A percentile compares a stretch with the other conserved stretches of the same genome.
These are phyloP conservation scores for Candida sp. DNA, from an alignment of 1,139 yeast genomes.

Conservation along the genomic window DNA sequence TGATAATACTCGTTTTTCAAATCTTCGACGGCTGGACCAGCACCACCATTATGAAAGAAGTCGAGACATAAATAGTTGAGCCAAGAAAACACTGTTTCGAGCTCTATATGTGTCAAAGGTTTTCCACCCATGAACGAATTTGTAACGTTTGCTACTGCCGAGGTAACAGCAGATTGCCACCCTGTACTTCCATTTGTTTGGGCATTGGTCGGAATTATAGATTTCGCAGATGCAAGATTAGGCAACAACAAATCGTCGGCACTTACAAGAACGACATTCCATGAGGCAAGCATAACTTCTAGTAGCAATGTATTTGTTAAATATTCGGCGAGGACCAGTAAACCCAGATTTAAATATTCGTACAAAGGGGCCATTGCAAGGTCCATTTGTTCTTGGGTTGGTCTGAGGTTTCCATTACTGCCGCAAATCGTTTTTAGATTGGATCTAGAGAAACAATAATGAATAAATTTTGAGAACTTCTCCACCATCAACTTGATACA, in stretches of 20 bases:
- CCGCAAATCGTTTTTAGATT: conserved; percentile 56
- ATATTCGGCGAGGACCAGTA: conserved; percentile 62
- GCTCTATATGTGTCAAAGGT: conserved; percentile 56
- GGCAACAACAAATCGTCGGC: conserved; percentile 75
- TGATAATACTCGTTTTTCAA: conserved; percentile 66
- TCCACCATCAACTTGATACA: conserved; percentile 66
- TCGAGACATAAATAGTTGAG: conserved; percentile 59
- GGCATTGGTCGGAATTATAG: conserved; percentile 24
- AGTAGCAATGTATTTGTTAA: conserved; percentile 57
- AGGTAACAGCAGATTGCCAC: conserved; percentile 50
- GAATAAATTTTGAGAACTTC: conserved; percentile 47
- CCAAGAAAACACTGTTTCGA: conserved; percentile 75
- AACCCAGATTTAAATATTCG: conserved; percentile 68
- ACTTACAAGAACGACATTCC: conserved; percentile 63
- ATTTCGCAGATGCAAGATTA: conserved; percentile 57
- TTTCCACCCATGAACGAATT: conserved; percentile 42
- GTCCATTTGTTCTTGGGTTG: conserved; percentile 55
- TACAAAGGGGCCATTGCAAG: conserved; percentile 73
- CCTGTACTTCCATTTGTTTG: conserved; percentile 16
- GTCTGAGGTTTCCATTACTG: conserved; percentile 38
- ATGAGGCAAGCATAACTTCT: conserved; percentile 73
- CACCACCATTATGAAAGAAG: conserved; percentile 79
- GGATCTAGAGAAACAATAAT: conserved; percentile 36
- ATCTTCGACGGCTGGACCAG: conserved; percentile 71
- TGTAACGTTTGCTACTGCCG: conserved; percentile 49